phyloP scores from a whole-genome alignment of 768 basidiomycete genomes.

The Termitomyces sp. region DNA sequence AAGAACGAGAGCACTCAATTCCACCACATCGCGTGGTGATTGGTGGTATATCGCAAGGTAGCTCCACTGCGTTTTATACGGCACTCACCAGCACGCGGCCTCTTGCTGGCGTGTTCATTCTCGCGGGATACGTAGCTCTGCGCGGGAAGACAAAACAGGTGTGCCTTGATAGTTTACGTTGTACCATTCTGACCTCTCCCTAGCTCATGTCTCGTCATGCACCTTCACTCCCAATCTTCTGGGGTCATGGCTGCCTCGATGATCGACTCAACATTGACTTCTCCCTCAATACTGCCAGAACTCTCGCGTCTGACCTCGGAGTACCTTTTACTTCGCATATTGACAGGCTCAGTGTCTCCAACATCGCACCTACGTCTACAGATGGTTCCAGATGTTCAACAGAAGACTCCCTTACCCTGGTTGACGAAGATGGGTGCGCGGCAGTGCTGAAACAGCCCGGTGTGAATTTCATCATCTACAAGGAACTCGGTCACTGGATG shows the following conservation, averaged over 20 bases:
- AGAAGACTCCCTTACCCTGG: neutral
- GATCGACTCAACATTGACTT: conserved; percentile 47
- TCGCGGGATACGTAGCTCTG: conserved; percentile 64
- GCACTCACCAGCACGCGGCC: conserved; percentile 45
- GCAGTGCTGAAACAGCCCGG: conserved; percentile 1
- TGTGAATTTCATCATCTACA: conserved; percentile 22
- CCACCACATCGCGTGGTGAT: conserved; percentile 55
- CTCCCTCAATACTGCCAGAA: conserved; percentile 40
- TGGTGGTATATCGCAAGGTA: conserved; percentile 76
- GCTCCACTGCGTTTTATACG: conserved; percentile 51
- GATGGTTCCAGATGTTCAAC: conserved; percentile 5
- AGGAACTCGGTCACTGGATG: conserved; percentile 23
- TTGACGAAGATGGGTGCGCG: neutral
- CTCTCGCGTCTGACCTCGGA: conserved; percentile 42
- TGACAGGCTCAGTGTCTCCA: neutral
- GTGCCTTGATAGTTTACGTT: neutral
- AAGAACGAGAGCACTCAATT: conserved; percentile 50
- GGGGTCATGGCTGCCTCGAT: conserved; percentile 69
- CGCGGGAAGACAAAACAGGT: conserved; percentile 48
- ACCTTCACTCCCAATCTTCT: conserved; percentile 49
- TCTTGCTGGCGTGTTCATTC: conserved; percentile 51
- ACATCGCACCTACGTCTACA: neutral
- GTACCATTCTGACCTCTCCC: neutral
- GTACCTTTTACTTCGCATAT: conserved; percentile 24
- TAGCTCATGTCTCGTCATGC: neutral